Evolutionary conservation across 768 basidiomycete species (phyloP).

Genomic region (Pluteus cervinus): DNA sequence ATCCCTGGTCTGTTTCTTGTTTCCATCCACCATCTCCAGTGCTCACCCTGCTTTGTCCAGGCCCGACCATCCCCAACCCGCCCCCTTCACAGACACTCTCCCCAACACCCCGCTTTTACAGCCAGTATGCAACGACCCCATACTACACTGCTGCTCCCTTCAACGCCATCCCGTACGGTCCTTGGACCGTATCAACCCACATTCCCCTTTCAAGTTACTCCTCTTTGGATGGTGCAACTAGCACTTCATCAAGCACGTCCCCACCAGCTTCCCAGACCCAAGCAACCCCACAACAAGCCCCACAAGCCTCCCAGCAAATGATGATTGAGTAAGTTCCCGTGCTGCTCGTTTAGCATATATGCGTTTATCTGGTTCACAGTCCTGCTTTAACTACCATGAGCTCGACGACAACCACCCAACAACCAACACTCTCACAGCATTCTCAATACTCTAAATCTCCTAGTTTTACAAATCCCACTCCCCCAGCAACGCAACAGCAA

Average conservation of each 20-base stretch:
- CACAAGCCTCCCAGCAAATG: slow-evolving; percentile 32
- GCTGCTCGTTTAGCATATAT: slow-evolving; percentile 6
- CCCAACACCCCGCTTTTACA: slow-evolving; percentile 34
- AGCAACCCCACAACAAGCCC: slow-evolving; percentile 18
- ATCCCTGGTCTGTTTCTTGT: slow-evolving; percentile 29
- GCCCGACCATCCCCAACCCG: slow-evolving; percentile 14
- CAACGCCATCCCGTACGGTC: slow-evolving; percentile 50
- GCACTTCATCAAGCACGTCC: slow-evolving; percentile 23
- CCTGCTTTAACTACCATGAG: slow-evolving; percentile 57
- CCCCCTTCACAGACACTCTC: slow-evolving; percentile 35
- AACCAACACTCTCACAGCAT: slow-evolving; percentile 36
- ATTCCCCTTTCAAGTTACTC: slow-evolving; percentile 72
- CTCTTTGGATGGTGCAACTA: slow-evolving; percentile 73
- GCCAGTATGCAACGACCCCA: slow-evolving; percentile 31
- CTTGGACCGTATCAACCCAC: slow-evolving; percentile 36
- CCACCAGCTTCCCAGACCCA: slow-evolving; percentile 16
- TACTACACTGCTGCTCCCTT: slow-evolving; percentile 43
- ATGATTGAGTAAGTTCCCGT: slow-evolving; percentile 61
- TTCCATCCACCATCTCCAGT: slow-evolving; percentile 2
- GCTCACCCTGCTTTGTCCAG: slow-evolving; percentile 9
- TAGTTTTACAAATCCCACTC: slow-evolving; percentile 21
- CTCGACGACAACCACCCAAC: slow-evolving; percentile 32
- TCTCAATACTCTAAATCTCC: slow-evolving; percentile 30
- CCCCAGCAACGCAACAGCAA: slow-evolving; percentile 27
- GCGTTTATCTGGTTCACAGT: slow-evolving; percentile 27